Evolutionary conservation across 345 rosid species (phyloP).

Genomic region (Lepidium aucheri): DNA sequence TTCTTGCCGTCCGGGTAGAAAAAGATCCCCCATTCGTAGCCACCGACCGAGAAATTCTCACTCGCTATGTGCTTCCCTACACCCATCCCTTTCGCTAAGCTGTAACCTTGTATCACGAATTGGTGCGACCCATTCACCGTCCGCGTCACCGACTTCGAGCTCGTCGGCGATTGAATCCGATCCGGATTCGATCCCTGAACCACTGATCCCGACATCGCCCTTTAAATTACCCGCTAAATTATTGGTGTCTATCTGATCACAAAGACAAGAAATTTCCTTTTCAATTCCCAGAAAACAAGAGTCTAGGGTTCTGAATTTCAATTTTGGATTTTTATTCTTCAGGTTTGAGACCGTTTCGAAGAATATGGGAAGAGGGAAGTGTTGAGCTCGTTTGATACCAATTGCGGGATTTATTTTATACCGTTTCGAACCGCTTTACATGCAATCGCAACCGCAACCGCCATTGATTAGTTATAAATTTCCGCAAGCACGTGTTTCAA

Average conservation of each 20-base stretch:
- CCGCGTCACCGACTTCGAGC: constrained; percentile 60
- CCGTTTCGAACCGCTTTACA: too few relatives aligned
- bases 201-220: constrained; percentile 20
- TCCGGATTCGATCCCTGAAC: constrained; percentile 16
- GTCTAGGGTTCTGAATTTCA: constrained; percentile 24
- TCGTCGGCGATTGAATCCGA: constrained; percentile 30
- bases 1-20: constrained; percentile 95
- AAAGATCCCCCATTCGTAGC: constrained; percentile 91
- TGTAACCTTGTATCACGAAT: constrained; percentile 76
- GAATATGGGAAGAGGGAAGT: neutral
- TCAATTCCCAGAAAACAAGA: neutral
- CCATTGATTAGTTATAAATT: too few relatives aligned
- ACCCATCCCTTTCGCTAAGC: constrained; percentile 81
- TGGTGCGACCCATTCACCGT: constrained; percentile 82
- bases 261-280: neutral
- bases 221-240: neutral
- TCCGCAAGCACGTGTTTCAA: neutral
- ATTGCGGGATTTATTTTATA: too few relatives aligned
- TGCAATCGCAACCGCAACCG: too few relatives aligned
- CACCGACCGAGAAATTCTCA: constrained; percentile 82
- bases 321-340: neutral
- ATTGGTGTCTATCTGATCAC: neutral
- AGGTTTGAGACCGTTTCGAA: constrained; percentile 4
- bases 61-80: constrained; percentile 79
- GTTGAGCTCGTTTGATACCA: too few relatives aligned